Conservation (phyloP, 2,329 filamentous ascomycete genomes). For the Fusarium bulbicola region DNA sequence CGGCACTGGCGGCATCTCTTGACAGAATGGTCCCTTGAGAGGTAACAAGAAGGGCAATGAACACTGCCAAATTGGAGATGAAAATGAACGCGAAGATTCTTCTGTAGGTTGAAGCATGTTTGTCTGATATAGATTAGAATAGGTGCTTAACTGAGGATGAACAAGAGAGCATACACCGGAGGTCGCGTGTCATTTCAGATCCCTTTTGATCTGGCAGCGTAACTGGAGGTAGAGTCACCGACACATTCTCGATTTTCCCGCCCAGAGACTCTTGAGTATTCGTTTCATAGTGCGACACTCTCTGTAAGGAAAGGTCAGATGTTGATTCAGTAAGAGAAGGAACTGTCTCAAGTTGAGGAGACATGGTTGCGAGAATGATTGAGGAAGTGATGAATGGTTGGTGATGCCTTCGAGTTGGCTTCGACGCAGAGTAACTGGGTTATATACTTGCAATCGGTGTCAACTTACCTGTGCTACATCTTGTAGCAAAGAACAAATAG, state of each 20-base stretch:
- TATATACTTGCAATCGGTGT: background rate
- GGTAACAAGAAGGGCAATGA: background rate
- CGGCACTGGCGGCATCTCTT: constrained; percentile 11
- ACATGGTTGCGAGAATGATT: background rate
- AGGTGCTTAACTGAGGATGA: rapidly evolving
- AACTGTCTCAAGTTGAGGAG: background rate
- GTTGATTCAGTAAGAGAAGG: too few species aligned
- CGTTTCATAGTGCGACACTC: background rate
- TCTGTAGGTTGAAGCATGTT: constrained; percentile 1
- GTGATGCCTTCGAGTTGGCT: background rate
- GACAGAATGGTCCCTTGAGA: background rate
- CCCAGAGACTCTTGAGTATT: background rate
- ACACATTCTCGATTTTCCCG: background rate
- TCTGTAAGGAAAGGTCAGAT: background rate
- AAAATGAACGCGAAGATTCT: constrained; percentile 5
- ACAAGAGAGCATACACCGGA: background rate
- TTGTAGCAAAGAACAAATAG: rapidly evolving
- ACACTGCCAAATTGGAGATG: background rate
- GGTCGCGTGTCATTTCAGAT: background rate
- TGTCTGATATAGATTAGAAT: background rate
- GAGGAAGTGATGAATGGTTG: background rate
- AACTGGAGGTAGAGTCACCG: background rate
- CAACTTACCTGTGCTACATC: too few species aligned
- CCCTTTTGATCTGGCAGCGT: background rate
- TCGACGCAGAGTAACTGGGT: background rate